phyloP scores from a whole-genome alignment of 306 rosid species.

The Trichosanthes truncata region DNA sequence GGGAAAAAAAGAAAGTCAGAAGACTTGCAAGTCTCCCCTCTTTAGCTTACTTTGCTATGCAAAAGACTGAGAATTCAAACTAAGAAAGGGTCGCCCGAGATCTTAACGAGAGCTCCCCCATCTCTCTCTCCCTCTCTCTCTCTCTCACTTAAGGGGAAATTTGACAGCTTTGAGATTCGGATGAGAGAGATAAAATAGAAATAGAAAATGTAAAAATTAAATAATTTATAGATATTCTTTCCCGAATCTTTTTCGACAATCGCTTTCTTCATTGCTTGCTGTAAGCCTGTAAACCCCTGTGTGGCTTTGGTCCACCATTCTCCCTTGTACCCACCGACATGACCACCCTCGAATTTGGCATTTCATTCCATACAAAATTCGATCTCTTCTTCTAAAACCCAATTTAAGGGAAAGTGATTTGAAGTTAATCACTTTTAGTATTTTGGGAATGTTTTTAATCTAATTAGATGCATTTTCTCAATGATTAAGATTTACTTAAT shows the following conservation, averaged over 20 bases:
- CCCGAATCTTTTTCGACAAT: neutral
- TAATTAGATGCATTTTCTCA: neutral
- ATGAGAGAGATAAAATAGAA: constrained; percentile 7
- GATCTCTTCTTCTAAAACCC: neutral
- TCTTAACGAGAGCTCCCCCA: neutral
- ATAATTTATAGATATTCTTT: neutral
- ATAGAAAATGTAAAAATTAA: neutral
- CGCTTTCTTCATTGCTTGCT: neutral
- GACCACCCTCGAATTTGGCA: neutral
- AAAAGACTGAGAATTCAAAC: constrained; percentile 2
- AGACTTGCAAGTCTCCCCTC: constrained; percentile 1
- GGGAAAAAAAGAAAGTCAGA: neutral
- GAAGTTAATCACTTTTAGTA: neutral
- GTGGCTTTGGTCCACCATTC: constrained; percentile 11
- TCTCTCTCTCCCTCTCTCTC: neutral
- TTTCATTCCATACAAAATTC: neutral
- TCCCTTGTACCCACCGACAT: constrained; percentile 41
- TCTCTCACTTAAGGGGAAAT: neutral
- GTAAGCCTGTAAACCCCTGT: constrained; percentile 8
- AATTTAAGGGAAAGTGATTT: neutral
- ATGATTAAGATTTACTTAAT: neutral
- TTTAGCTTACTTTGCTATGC: neutral
- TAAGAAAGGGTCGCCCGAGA: constrained; percentile 1
- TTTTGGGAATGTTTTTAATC: neutral
- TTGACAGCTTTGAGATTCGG: constrained; percentile 14